Base-by-base conservation (phyloP, 768 basidiomycete genomes). In the Amanita pallidorosea region DNA sequence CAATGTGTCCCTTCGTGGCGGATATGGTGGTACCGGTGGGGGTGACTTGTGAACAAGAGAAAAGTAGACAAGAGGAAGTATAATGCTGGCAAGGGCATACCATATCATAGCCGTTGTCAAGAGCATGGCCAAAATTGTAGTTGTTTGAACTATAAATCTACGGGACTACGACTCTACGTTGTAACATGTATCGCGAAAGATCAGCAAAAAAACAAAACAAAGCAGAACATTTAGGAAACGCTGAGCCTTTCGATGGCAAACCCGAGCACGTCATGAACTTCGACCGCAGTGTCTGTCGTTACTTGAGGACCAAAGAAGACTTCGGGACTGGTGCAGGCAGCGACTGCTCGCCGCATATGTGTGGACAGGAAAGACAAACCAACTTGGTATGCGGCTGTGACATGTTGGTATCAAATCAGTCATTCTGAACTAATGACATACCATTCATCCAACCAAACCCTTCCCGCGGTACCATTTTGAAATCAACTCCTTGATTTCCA, bases 391-490 rank as follows among this genome's bases (percentile, higher is more conserved):
- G 93, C 89, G 57, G 94, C 89, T 92, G 58, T 37, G 53, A 35
- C 50, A 53, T 49, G 23, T 34, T 47, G 33, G 34, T 22, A 49
- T 36, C 50, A 36, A 53, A 25, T 48, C 34, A n/a, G 12, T 29
- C 8, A 23, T 34, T 34, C 37, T n/a, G 33, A 33, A 13, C 33
- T n/a, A 17, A 40, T 13, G 42, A 70, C 83, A 54, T 59, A 91
- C 90, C 76, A 55, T 95, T 95, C 88, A 93, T 96, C 95, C 93
- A 97, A 7, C 95, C 95, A 62, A 98, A 99, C 49, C 95, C 95
- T 68, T 98, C 95, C 12, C 93, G 79, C 45, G 94, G 94, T 40
- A 97, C 88, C 78, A 94, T 83, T 70, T 94, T 91, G 72, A 99
- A 99, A 71, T 99, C 95, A 58, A 95, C 76, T 45, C 95, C 95